A percentile compares a stretch with the other conserved stretches of the same genome.
Conservation (phyloP, 495 filamentous ascomycete species). For the Tricharina praecox region DNA sequence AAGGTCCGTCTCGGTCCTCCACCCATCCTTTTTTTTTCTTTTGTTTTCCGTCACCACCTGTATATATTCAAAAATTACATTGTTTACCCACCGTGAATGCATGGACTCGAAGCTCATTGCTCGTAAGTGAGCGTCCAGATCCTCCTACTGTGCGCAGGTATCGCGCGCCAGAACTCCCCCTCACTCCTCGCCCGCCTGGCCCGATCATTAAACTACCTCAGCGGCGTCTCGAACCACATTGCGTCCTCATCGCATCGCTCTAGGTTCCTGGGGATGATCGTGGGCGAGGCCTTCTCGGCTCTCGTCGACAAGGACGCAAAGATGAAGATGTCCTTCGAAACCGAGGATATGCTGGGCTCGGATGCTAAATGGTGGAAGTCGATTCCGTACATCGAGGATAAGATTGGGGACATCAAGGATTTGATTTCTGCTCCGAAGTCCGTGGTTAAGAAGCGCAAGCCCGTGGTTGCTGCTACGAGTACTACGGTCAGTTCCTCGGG, state of each 20-base stretch:
- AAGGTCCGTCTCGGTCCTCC: conserved; percentile 39
- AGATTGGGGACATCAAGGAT: conserved; percentile 40
- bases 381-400: conserved; percentile 46
- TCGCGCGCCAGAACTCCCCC: conserved; percentile 45
- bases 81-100: no score
- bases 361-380: conserved; percentile 66
- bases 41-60: neutral
- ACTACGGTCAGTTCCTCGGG: neutral
- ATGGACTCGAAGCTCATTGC: conserved; percentile 19
- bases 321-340: conserved; percentile 63
- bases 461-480: neutral
- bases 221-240: conserved; percentile 73
- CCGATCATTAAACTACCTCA: conserved; percentile 55
- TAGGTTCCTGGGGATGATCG: conserved; percentile 75
- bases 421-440: conserved; percentile 27
- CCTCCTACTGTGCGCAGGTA: conserved; percentile 61
- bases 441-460: conserved; percentile 9
- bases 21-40: neutral
- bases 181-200: conserved; percentile 45
- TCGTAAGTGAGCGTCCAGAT: conserved; percentile 56
- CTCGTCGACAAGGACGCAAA: conserved; percentile 58
- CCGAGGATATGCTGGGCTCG: conserved; percentile 54
- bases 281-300: conserved; percentile 64
- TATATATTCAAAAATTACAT: neutral
- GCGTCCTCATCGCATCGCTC: conserved; percentile 53